These are phyloP conservation scores for Thielaviopsis musarum DNA, from an alignment of 2,329 filamentous ascomycete species.

Conservation along the genomic window DNA sequence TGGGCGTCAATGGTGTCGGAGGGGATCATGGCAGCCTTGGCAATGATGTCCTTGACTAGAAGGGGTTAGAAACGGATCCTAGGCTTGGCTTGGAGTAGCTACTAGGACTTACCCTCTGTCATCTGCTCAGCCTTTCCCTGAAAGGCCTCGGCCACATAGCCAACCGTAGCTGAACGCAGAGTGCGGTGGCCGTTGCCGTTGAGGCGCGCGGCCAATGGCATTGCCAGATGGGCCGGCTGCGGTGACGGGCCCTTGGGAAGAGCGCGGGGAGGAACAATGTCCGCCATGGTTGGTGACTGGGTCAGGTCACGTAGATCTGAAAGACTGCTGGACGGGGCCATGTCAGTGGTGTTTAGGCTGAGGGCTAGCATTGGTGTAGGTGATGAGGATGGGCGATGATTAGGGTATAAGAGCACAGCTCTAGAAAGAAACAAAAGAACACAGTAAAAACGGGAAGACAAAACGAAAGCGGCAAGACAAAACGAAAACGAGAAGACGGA, in stretches of 20 bases:
- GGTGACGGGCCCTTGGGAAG: slow-evolving; percentile 44
- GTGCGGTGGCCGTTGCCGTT: slow-evolving; percentile 51
- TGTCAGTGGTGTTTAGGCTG: slow-evolving; percentile 24
- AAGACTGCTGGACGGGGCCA: slow-evolving; percentile 24
- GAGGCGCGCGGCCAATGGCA: slow-evolving; percentile 38
- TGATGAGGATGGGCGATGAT: neutral
- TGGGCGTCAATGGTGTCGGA: slow-evolving; percentile 67
- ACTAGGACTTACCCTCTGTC: slow-evolving; percentile 43
- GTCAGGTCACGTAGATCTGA: slow-evolving; percentile 27
- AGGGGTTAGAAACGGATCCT: neutral
- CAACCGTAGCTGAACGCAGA: slow-evolving; percentile 75
- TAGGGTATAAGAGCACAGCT: neutral
- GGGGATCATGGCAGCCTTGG: slow-evolving; percentile 73
- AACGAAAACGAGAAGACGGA: neutral
- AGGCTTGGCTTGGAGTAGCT: neutral
- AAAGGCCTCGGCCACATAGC: slow-evolving; percentile 89
- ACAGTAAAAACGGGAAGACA: neutral
- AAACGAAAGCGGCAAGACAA: too few species aligned
- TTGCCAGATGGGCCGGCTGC: slow-evolving; percentile 69
- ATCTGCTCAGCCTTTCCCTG: slow-evolving; percentile 87
- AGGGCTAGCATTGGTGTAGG: slow-evolving; percentile 20
- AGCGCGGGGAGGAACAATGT: slow-evolving; percentile 8
- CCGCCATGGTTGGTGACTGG: slow-evolving; percentile 16
- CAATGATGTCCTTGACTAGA: slow-evolving; percentile 63
- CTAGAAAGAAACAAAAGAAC: neutral